Percentiles rank a stretch among this genome's conserved stretches.
phyloP scores from a whole-genome alignment of 2,329 filamentous ascomycete genomes.

The Drechslerella dactyloides region DNA sequence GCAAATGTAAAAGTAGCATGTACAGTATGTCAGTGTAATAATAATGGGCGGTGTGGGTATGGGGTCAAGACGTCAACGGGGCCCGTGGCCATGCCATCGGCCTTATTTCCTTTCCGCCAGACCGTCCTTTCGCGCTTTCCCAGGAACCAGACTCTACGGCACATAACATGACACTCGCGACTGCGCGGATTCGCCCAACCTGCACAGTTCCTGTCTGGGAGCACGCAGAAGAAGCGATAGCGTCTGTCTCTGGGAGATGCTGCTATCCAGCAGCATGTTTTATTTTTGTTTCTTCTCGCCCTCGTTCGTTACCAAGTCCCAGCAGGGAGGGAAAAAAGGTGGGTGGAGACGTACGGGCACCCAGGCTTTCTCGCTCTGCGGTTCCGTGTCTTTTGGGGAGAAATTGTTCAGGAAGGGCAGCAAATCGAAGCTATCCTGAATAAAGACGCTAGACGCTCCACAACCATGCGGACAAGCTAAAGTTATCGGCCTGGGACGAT shows the following conservation, averaged over 20 bases:
- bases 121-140: conserved; percentile 31
- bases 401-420: conserved; percentile 49
- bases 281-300: conserved; percentile 51
- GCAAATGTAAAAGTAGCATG: too few species aligned
- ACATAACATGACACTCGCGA: background rate
- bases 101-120: conserved; percentile 36
- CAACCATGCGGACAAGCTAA: conserved; percentile 50
- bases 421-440: conserved; percentile 50
- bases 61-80: conserved; percentile 46
- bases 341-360: conserved; percentile 34
- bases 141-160: conserved; percentile 47
- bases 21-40: too few species aligned
- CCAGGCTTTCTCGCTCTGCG: conserved; percentile 20
- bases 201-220: conserved; percentile 31
- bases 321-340: conserved; percentile 19
- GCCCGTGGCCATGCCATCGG: conserved; percentile 33
- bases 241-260: conserved; percentile 3
- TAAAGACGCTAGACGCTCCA: conserved; percentile 50
- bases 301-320: conserved; percentile 49
- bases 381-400: conserved; percentile 49
- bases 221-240: too few species aligned
- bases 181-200: background rate
- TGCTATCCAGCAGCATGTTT: conserved; percentile 19
- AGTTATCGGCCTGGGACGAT: conserved; percentile 41
- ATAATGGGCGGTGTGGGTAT: conserved; percentile 28